These are phyloP conservation scores for Irpex rosettiformis DNA, from an alignment of 1,284 basidiomycete species.

Conservation along the genomic window DNA sequence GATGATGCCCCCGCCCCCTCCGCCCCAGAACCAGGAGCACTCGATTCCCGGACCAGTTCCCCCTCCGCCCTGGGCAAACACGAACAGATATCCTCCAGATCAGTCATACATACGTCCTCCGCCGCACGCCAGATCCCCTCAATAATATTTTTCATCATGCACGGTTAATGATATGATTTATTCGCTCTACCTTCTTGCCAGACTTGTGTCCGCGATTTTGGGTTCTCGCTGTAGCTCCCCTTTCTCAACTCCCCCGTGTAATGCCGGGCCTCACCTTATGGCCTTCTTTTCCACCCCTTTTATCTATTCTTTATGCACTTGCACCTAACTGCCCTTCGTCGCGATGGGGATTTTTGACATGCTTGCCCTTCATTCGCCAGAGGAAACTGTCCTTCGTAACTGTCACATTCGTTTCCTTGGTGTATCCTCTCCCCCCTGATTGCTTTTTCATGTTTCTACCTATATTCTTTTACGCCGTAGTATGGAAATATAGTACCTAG, in stretches of 20 bases:
- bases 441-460: background rate
- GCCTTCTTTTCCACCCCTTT: background rate
- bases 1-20: conserved; percentile 32
- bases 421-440: background rate
- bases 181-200: background rate
- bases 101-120: conserved; percentile 34
- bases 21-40: conserved; percentile 20
- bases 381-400: background rate
- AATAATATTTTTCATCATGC: conserved; percentile 19
- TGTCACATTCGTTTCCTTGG: background rate
- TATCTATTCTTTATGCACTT: background rate
- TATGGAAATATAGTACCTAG: too few relatives aligned
- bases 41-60: conserved; percentile 28
- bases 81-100: conserved; percentile 13
- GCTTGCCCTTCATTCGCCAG: background rate
- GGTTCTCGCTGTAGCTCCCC: background rate
- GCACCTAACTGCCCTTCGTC: background rate
- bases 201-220: background rate
- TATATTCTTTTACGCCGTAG: background rate
- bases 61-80: conserved; percentile 46
- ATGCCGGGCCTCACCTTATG: background rate
- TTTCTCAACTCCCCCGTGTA: background rate
- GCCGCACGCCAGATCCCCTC: conserved; percentile 39
- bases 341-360: background rate
- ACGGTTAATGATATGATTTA: background rate